phyloP scores from a whole-genome alignment of 495 filamentous ascomycete genomes.

The Daldinia decipiens region DNA sequence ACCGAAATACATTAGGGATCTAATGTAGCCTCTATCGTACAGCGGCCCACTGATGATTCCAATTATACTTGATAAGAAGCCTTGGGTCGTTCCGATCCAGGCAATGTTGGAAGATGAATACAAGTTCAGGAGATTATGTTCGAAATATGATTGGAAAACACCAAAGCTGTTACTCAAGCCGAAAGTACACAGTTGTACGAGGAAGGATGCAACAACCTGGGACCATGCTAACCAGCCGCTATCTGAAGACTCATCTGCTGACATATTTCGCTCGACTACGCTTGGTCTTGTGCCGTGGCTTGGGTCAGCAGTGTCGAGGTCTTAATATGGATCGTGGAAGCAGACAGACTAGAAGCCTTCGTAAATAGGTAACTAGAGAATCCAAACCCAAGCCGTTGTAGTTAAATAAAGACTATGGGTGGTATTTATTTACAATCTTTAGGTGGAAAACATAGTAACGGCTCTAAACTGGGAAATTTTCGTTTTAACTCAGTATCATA shows the following conservation, averaged over 20 bases:
- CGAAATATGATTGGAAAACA: constrained; percentile 59
- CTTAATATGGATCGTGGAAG: neutral
- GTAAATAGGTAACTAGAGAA: neutral
- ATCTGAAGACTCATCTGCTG: neutral
- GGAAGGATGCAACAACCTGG: constrained; percentile 41
- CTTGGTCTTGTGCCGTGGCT: neutral
- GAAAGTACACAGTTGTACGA: constrained; percentile 37
- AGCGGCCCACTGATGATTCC: constrained; percentile 69
- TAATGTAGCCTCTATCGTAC: constrained; percentile 73
- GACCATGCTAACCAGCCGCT: constrained; percentile 29
- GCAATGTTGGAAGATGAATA: constrained; percentile 54
- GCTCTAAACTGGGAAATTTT: too few species aligned
- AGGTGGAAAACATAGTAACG: too few species aligned
- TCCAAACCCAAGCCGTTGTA: neutral
- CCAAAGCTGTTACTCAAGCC: constrained; percentile 61
- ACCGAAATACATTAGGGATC: constrained; percentile 60
- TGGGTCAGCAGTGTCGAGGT: neutral
- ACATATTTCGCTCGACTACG: neutral
- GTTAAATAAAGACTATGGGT: neutral
- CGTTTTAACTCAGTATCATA: too few species aligned
- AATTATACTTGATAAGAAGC: constrained; percentile 69
- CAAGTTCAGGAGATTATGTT: constrained; percentile 47
- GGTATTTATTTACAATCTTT: too few species aligned
- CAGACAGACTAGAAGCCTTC: neutral
- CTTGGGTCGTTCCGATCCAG: constrained; percentile 72